Conservation (phyloP, 2,329 filamentous ascomycete genomes). For the Monilinia polystroma region DNA sequence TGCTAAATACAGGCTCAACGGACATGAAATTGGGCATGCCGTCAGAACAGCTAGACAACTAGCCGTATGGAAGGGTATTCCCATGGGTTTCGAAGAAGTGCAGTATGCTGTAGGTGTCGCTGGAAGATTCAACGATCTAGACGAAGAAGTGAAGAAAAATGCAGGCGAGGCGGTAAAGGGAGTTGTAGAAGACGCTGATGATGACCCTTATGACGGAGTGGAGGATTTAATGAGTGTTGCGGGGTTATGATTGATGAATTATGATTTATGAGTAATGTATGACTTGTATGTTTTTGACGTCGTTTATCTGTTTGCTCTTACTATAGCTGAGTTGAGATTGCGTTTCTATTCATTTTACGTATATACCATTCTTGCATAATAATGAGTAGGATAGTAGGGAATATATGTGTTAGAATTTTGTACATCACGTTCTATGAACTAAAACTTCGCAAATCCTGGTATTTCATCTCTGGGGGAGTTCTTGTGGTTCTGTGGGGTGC, state of each 20-base stretch:
- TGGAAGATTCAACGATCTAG: background rate
- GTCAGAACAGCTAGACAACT: slow-evolving; percentile 25
- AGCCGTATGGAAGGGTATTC: slow-evolving; percentile 20
- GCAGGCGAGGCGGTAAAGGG: background rate
- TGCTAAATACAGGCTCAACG: slow-evolving; percentile 19
- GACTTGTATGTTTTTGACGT: background rate
- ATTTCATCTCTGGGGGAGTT: background rate
- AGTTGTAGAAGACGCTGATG: slow-evolving; percentile 1
- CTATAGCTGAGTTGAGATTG: background rate
- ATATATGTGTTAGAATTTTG: background rate
- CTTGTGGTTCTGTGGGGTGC: background rate
- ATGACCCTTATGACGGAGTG: slow-evolving; percentile 13
- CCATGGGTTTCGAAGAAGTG: slow-evolving; percentile 18
- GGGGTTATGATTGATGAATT: slow-evolving; percentile 13
- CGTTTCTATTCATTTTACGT: background rate
- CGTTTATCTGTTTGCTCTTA: background rate
- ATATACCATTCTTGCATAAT: slow-evolving; percentile 19
- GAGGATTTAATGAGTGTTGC: slow-evolving; percentile 23
- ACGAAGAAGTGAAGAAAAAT: background rate
- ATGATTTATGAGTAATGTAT: slow-evolving; percentile 11
- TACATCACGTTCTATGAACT: background rate
- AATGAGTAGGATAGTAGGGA: background rate
- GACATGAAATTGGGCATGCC: slow-evolving; percentile 21
- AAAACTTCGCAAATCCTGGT: background rate
- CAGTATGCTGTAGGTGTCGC: slow-evolving; percentile 11